Evolutionary conservation across 805 yeast species (phyloP), one percentile per base, ranked within the genome.

Genomic region (Saccharomycopsis synnaedendra): DNA sequence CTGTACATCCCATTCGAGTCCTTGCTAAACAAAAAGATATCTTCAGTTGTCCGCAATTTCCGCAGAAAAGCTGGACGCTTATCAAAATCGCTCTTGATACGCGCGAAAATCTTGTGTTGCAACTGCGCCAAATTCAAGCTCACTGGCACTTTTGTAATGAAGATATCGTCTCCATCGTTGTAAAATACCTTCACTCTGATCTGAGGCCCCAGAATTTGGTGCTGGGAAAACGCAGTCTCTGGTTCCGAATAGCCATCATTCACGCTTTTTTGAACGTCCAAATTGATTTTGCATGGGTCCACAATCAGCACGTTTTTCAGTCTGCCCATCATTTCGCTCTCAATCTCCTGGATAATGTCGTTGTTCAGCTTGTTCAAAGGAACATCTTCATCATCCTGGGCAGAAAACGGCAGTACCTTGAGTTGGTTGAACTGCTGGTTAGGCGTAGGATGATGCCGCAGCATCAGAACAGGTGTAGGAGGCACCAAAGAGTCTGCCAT

Each of bases 111-210:
- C 38, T 48, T 49, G 41, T 43, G 7, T 36, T 51, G 48, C 10
- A 51, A 37, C 38, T 51, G 52, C 10, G 11, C 42, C 42, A 51
- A 45, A 11, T 45, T 45, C 3, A 32, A 9, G 19, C 47, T 43
- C 10, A 49, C 52, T 10, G 54, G 49, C 28, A 51, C 47, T 27
- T 48, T 51, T 9, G 39, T 35, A n/a, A 51, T 48, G 32, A 51
- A 51, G 5, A 51, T 51, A 32, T 51, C 54, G 28, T 51, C 52
- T 10, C 54, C 54, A 32, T 51, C 54, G 33, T 51, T 51, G 43
- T 51, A 51, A 33, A 51, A 48, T 31, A 48, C 52, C 36, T 51
- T 51, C 19, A 51, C 49, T 47, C 50, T 19, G 32, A 49, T 49
- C 34, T 49, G 53, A 4, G 53, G 53, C 9, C 53, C 53, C 5